A percentile compares a stretch with the other conserved stretches of the same genome.
Evolutionary conservation across 495 filamentous ascomycete genomes (phyloP).

Genomic region (Podospora conica): DNA sequence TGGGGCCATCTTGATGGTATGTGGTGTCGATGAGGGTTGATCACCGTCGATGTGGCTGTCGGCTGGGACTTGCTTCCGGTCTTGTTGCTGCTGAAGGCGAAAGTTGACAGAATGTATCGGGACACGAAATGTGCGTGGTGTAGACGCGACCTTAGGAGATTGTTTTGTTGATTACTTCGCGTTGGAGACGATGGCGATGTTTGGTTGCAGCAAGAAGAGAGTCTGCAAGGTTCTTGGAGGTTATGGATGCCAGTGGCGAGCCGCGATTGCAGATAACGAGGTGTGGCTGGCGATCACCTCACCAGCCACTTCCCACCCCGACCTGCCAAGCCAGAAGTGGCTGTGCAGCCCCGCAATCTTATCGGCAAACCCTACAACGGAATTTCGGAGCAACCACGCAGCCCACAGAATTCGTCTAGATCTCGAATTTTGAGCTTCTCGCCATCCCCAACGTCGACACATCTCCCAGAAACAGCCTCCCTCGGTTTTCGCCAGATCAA

Average conservation of each 20-base stretch:
- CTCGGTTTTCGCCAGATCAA: constrained; percentile 37
- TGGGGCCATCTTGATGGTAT: constrained; percentile 32
- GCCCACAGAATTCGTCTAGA: constrained; percentile 31
- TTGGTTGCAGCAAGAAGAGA: neutral
- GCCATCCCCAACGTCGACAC: constrained; percentile 29
- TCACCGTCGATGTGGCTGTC: neutral
- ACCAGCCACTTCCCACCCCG: constrained; percentile 12
- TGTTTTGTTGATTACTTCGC: neutral
- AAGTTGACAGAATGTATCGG: neutral
- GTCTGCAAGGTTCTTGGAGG: neutral
- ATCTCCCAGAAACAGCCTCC: constrained; percentile 36
- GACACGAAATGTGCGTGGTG: neutral
- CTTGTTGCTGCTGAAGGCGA: neutral
- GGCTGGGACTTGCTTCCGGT: neutral
- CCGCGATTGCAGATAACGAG: neutral
- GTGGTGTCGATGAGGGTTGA: neutral
- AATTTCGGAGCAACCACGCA: constrained; percentile 27
- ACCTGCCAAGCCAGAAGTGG: constrained; percentile 17
- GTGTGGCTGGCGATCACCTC: neutral
- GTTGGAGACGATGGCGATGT: neutral
- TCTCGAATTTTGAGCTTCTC: constrained; percentile 33
- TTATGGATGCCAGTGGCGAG: neutral
- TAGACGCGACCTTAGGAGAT: neutral
- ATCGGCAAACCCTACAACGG: constrained; percentile 26
- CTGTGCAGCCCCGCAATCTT: constrained; percentile 26